Conservation (phyloP, 2,329 filamentous ascomycete genomes). For the Periconia sp. region DNA sequence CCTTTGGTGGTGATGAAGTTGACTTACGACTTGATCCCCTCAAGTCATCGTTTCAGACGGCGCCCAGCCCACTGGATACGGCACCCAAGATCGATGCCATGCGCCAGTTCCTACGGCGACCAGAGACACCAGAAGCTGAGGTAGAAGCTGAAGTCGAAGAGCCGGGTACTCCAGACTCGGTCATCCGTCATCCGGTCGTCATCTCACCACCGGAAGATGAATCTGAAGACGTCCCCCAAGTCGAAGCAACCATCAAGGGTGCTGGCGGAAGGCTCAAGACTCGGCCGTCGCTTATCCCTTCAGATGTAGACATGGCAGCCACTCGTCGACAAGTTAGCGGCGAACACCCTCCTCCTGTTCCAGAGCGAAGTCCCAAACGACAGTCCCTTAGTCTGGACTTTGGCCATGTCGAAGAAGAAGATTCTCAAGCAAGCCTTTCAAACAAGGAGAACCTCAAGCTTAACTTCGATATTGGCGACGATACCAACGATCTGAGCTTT, state of each 20-base stretch:
- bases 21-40: constrained; percentile 62
- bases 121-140: constrained; percentile 58
- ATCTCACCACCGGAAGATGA: constrained; percentile 50
- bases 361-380: constrained; percentile 45
- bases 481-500: constrained; percentile 74
- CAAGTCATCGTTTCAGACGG: constrained; percentile 50
- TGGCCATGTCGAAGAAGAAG: constrained; percentile 40
- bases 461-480: constrained; percentile 79
- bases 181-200: constrained; percentile 76
- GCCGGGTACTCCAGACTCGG: constrained; percentile 82
- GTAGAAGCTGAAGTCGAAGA: constrained; percentile 64
- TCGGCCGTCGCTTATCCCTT: constrained; percentile 83
- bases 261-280: constrained; percentile 88
- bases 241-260: constrained; percentile 86
- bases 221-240: constrained; percentile 76
- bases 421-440: constrained; percentile 33
- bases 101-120: constrained; percentile 51
- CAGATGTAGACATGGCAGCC: constrained; percentile 86
- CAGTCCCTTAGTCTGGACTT: constrained; percentile 43
- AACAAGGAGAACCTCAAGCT: constrained; percentile 60
- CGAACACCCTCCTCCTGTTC: constrained; percentile 60
- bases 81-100: constrained; percentile 46
- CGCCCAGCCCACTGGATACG: constrained; percentile 36
- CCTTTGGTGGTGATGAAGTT: constrained; percentile 59
- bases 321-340: constrained; percentile 84